phyloP scores from a whole-genome alignment of 2,329 filamentous ascomycete species.

The Ceratocystis variospora region DNA sequence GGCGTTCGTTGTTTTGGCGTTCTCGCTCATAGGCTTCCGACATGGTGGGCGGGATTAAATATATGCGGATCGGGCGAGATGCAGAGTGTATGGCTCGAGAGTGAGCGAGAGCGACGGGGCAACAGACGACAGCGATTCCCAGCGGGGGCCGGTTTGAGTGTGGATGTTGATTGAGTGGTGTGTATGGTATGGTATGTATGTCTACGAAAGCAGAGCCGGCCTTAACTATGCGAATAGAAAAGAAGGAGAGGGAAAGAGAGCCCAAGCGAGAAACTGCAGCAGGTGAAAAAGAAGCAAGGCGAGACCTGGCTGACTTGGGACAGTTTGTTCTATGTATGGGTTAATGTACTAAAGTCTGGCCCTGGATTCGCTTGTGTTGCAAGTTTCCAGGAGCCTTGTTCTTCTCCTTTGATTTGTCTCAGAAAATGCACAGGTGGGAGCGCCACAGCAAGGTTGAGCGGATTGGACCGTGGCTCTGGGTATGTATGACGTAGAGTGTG shows the following conservation, averaged over 20 bases:
- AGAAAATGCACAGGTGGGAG: neutral
- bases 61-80: neutral
- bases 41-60: conserved; percentile 33
- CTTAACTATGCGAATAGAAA: neutral
- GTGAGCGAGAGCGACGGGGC: neutral
- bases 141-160: no score
- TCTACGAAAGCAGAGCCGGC: no score
- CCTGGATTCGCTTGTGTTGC: conserved; percentile 4
- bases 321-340: conserved; percentile 1
- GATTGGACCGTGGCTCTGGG: neutral
- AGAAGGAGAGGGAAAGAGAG: neutral
- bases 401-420: conserved; percentile 10
- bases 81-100: neutral
- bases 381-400: conserved; percentile 1
- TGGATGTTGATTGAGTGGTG: neutral
- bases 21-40: conserved; percentile 68
- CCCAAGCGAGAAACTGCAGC: neutral
- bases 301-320: neutral
- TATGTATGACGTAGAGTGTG: conserved; percentile 4
- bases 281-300: neutral
- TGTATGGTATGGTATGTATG: no score
- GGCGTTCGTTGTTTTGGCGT: conserved; percentile 85
- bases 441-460: neutral
- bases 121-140: neutral
- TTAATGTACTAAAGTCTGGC: neutral